A percentile compares a stretch with the other conserved stretches of the same genome.
Evolutionary conservation across 176 grass and related monocot species (phyloP).

Genomic region (Elymus sibiricus): DNA sequence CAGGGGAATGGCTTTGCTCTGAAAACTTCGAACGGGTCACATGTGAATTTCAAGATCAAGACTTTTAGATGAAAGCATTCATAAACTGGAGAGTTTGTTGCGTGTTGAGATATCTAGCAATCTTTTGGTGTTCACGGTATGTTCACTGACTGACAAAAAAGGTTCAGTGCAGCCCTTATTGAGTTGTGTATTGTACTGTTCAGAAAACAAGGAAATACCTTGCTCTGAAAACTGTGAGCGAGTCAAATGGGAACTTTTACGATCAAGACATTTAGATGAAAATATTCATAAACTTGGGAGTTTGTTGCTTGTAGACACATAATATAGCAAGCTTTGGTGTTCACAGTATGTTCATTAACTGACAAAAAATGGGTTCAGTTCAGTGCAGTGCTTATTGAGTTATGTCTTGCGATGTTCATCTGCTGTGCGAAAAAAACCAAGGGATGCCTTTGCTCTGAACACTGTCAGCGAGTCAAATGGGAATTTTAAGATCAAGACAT

Average conservation of each 20-base stretch:
- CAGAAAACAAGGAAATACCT: too few relatives aligned
- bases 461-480: too few relatives aligned
- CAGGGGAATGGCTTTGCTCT: constrained; percentile 61
- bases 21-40: constrained; percentile 65
- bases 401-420: not conserved
- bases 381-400: not conserved
- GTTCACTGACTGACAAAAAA: not conserved
- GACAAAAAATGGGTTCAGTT: not conserved
- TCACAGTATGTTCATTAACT: not conserved
- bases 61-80: not conserved
- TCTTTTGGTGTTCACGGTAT: not conserved
- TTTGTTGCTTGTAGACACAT: too few relatives aligned
- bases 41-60: not conserved
- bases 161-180: not conserved
- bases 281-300: not conserved
- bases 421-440: not conserved
- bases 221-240: too few relatives aligned
- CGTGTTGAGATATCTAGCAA: too few relatives aligned
- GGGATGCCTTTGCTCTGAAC: too few relatives aligned
- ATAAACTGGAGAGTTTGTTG: not conserved
- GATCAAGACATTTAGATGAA: too few relatives aligned
- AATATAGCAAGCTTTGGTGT: too few relatives aligned
- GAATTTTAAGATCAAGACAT: not conserved
- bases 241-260: too few relatives aligned
- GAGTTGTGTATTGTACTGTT: not conserved